A percentile compares a stretch with the other conserved stretches of the same genome.
phyloP scores from a whole-genome alignment of 768 basidiomycete species.

The Lactarius psammicola region DNA sequence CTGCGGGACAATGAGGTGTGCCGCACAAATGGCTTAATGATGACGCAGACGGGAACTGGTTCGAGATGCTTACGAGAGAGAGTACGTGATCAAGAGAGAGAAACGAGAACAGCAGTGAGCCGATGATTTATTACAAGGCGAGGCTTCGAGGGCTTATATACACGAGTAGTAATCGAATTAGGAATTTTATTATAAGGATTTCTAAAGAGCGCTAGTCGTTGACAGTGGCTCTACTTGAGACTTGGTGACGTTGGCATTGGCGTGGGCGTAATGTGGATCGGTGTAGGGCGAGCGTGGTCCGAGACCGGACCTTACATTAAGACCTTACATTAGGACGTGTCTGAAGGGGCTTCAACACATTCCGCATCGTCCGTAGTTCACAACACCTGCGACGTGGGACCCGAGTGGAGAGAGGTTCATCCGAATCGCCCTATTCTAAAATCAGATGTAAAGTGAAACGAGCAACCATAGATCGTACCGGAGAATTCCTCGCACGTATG shows the following conservation, averaged over 20 bases:
- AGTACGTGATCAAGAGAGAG: too few relatives aligned
- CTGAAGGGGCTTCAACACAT: neutral
- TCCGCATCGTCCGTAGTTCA: neutral
- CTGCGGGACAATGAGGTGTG: constrained; percentile 91
- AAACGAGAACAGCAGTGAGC: too few relatives aligned
- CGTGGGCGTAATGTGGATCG: too few relatives aligned
- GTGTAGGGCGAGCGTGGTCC: too few relatives aligned
- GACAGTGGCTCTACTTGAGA: neutral
- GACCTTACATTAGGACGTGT: too few relatives aligned
- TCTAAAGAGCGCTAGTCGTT: neutral
- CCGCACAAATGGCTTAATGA: constrained; percentile 34
- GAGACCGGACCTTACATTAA: too few relatives aligned
- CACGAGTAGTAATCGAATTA: too few relatives aligned
- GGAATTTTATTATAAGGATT: neutral
- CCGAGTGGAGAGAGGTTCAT: neutral
- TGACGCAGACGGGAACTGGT: too few relatives aligned
- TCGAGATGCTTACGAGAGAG: too few relatives aligned
- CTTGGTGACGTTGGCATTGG: neutral
- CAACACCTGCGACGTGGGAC: neutral
- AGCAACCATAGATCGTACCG: neutral
- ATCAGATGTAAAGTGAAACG: neutral
- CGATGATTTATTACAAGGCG: too few relatives aligned
- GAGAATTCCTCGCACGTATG: neutral
- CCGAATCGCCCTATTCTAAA: neutral
- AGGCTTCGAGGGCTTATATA: too few relatives aligned